Conservation (phyloP, 345 rosid genomes). For the Clarkia xantiana region DNA sequence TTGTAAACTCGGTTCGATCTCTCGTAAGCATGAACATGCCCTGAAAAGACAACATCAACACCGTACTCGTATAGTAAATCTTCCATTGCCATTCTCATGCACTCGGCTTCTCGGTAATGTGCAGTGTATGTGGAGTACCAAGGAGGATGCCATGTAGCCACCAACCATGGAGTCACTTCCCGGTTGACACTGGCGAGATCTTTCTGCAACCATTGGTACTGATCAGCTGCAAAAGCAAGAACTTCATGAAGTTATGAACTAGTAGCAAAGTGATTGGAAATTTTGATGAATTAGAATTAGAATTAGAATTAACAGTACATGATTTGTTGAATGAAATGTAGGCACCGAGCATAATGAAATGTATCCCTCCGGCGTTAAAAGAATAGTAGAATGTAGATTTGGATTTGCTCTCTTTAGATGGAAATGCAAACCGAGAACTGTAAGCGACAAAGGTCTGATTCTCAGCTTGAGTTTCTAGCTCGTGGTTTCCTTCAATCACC, state of each 20-base stretch:
- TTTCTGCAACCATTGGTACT: slow-evolving; percentile 64
- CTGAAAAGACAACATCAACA: slow-evolving; percentile 69
- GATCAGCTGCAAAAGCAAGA: slow-evolving; percentile 37
- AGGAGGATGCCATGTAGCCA: slow-evolving; percentile 75
- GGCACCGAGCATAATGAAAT: slow-evolving; percentile 77
- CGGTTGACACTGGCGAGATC: slow-evolving; percentile 49
- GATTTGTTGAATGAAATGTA: slow-evolving; percentile 46
- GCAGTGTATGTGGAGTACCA: slow-evolving; percentile 77
- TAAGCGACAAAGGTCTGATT: slow-evolving; percentile 58
- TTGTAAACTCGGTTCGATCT: slow-evolving; percentile 82
- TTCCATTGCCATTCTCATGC: slow-evolving; percentile 77
- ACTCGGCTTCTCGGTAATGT: slow-evolving; percentile 80
- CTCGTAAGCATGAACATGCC: slow-evolving; percentile 88
- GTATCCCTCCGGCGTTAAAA: slow-evolving; percentile 87
- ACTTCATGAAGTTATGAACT: no score
- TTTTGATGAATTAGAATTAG: no score
- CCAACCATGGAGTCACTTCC: slow-evolving; percentile 71
- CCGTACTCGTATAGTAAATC: slow-evolving; percentile 42
- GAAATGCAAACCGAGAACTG: slow-evolving; percentile 75
- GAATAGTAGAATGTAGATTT: slow-evolving; percentile 66
- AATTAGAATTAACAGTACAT: slow-evolving; percentile 17
- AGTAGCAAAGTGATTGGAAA: no score
- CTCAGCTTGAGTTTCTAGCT: slow-evolving; percentile 60
- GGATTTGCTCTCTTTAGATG: slow-evolving; percentile 61
- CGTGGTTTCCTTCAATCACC: slow-evolving; percentile 89